Evolutionary conservation across 2,329 filamentous ascomycete genomes (phyloP).

Genomic region (Aspergillus versicolor): DNA sequence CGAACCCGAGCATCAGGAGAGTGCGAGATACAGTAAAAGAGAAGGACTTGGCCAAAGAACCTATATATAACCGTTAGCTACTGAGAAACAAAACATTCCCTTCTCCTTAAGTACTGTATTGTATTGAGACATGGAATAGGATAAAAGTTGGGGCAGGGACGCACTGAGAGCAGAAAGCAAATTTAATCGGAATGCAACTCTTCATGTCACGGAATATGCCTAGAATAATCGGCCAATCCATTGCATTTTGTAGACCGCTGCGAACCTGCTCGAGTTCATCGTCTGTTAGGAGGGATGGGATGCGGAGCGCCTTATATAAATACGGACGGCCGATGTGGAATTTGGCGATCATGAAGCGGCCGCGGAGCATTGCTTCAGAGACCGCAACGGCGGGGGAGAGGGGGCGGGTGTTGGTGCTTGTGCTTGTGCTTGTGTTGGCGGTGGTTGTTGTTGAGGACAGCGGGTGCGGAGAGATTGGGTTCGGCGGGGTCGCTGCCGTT

Average conservation of each 20-base stretch:
- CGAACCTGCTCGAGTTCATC: constrained; percentile 41
- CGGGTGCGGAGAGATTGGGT: constrained; percentile 15
- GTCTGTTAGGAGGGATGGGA: constrained; percentile 35
- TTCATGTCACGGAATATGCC: constrained; percentile 43
- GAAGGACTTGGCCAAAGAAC: constrained; percentile 44
- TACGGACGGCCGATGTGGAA: constrained; percentile 45
- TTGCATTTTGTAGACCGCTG: constrained; percentile 39
- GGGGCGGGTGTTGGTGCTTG: constrained; percentile 21
- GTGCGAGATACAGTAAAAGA: constrained; percentile 43
- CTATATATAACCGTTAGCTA: constrained; percentile 16
- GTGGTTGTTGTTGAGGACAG: constrained; percentile 14
- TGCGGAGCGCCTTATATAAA: constrained; percentile 44
- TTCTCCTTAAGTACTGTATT: too few species aligned
- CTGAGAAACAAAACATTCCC: too few species aligned
- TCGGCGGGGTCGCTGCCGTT: constrained; percentile 21
- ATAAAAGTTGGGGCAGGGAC: constrained; percentile 3
- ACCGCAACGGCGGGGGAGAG: constrained; percentile 35
- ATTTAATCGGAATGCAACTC: constrained; percentile 43
- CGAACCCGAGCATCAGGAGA: constrained; percentile 36
- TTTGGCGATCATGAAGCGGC: constrained; percentile 38
- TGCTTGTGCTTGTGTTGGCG: constrained; percentile 15
- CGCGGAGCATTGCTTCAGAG: constrained; percentile 40
- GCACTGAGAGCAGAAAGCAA: constrained; percentile 43
- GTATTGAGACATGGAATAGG: not conserved
- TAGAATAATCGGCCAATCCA: constrained; percentile 42